Base-by-base conservation (phyloP, 2,329 filamentous ascomycete species). In the Fusarium pininemorale region DNA sequence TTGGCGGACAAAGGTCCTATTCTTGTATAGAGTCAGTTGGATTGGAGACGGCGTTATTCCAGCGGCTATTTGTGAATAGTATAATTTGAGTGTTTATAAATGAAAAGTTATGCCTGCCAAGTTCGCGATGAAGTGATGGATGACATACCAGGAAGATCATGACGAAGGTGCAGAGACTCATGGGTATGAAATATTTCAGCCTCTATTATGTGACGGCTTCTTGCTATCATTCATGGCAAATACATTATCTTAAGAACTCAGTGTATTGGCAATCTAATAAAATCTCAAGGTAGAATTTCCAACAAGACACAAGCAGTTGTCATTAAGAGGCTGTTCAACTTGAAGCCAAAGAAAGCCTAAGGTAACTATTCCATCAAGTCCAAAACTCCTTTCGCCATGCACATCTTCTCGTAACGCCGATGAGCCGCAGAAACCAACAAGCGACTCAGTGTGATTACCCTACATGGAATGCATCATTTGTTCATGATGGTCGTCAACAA, bases 401-500 rank as follows among this genome's bases (percentile, higher is more conserved):
- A 75, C 64, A 74, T 71, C 53, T 72, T 64, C 55, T 70, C 61
- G 39, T 69, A 78, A 78, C 74, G 67, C 75, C 74, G 16, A 69
- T 61, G 50, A 53, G 69, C 57, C 60, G 69, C 57, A 50, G 63
- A 66, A 75, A 72, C 72, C 63, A 75, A 75, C 44, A 68, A 50
- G 53, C 58, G 51, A 55, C 69, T 70, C 59, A 67, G 63, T 77
- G 59, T 63, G 57, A 61, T 63, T 66, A 48, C 69, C 64, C 61
- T 77, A 78, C 70, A 69, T 77, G 68, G 63, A 78, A 75, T 76
- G 55, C 70, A 76, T 76, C 72, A 70, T 77, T 50, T 77, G 70
- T 73, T 78, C 75, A 75, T 77, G 66, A 73, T 71, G 72, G 69
- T 71, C 71, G 64, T 75, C 61, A 67, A 69, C 53, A 72, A 70